Percentiles rank a stretch among this genome's conserved stretches.
Evolutionary conservation across 139 green algal species (phyloP).

Genomic region (Micractinium conductrix): DNA sequence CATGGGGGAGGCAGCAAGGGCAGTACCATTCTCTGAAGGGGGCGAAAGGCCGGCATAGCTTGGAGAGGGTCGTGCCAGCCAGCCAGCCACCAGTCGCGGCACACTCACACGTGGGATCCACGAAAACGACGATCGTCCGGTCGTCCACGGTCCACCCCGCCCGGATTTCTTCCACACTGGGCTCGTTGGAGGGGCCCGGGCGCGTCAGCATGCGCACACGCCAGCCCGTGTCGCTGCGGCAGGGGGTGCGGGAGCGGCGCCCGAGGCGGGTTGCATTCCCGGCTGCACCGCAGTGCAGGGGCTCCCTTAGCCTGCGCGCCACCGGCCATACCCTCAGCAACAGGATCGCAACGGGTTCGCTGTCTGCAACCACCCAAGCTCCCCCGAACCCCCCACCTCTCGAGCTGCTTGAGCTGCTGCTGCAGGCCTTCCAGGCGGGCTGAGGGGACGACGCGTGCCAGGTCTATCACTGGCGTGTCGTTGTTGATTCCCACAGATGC

Average conservation of each 20-base stretch:
- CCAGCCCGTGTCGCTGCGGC: conserved; percentile 59
- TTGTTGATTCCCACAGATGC: background rate
- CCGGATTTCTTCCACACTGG: conserved; percentile 41
- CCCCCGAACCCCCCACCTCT: conserved; percentile 29
- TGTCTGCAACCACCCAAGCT: too few relatives aligned
- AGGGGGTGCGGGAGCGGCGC: background rate
- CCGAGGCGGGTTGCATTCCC: too few relatives aligned
- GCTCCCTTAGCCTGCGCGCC: too few relatives aligned
- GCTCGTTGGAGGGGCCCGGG: conserved; percentile 41
- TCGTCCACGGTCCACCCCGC: conserved; percentile 53
- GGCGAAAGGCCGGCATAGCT: background rate
- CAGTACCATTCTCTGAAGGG: background rate
- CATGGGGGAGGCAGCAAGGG: background rate
- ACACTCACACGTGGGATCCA: conserved; percentile 62
- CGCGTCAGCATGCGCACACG: conserved; percentile 63
- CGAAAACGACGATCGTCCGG: conserved; percentile 61
- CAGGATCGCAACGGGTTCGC: too few relatives aligned
- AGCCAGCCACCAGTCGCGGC: background rate
- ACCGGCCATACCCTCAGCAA: too few relatives aligned
- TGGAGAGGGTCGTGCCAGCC: background rate
- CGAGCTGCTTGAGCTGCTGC: conserved; percentile 36
- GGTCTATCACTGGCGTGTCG: conserved; percentile 41
- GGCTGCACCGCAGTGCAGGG: too few relatives aligned
- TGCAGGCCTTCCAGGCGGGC: conserved; percentile 38
- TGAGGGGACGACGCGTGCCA: conserved; percentile 49